phyloP scores from a whole-genome alignment of 2,329 filamentous ascomycete species.

The Clonostachys sp. region DNA sequence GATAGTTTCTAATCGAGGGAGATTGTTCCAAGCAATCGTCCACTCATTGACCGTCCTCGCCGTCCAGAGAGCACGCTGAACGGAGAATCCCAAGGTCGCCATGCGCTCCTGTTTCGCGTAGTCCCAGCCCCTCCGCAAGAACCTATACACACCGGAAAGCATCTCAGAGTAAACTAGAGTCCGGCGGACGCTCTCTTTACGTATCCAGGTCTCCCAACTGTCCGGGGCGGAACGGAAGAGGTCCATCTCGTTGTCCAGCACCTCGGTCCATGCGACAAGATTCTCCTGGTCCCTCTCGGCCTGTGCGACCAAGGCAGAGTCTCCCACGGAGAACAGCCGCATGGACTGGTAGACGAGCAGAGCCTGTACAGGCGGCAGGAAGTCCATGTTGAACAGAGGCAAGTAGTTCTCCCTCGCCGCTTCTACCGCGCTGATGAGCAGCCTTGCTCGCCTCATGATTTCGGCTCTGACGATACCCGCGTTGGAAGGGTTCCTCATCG shows the following conservation, averaged over 20 bases:
- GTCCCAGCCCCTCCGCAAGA: slow-evolving; percentile 5
- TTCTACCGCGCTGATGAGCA: not conserved
- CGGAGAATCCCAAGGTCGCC: slow-evolving; percentile 3
- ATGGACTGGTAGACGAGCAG: slow-evolving; percentile 7
- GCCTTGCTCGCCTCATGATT: not conserved
- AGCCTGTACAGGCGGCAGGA: slow-evolving; percentile 6
- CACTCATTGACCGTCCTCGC: slow-evolving; percentile 3
- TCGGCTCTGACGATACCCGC: not conserved
- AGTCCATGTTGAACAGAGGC: not conserved
- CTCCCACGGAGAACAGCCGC: slow-evolving; percentile 4
- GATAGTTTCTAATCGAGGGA: not conserved
- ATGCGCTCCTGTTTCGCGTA: slow-evolving; percentile 1
- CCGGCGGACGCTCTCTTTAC: slow-evolving; percentile 5
- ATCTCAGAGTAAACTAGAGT: slow-evolving; percentile 2
- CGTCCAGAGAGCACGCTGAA: slow-evolving; percentile 4
- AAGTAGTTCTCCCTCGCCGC: not conserved
- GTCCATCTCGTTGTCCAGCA: not conserved
- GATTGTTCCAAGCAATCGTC: not conserved
- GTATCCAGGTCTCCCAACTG: slow-evolving; percentile 2
- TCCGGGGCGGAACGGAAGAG: not conserved
- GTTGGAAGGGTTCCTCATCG: not conserved
- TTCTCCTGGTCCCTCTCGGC: not conserved
- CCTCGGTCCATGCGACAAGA: not conserved
- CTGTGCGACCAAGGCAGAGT: slow-evolving; percentile 10
- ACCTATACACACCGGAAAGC: not conserved